These are phyloP conservation scores for Paracamarosporium sp. DNA, from an alignment of 2,329 filamentous ascomycete genomes.

Conservation along the genomic window DNA sequence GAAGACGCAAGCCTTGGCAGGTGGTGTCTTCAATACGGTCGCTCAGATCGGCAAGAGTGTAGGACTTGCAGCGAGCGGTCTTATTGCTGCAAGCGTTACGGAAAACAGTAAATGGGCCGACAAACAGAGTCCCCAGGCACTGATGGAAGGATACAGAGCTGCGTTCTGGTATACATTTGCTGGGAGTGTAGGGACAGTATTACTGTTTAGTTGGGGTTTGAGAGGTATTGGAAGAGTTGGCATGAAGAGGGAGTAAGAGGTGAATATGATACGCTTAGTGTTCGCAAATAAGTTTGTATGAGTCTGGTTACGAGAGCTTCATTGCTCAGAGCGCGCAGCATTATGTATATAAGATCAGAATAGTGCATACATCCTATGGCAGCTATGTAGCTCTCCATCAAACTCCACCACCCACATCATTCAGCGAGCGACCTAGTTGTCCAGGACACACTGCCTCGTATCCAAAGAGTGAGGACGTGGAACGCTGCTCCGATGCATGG, in stretches of 20 bases:
- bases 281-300: not conserved
- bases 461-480: too few relatives aligned
- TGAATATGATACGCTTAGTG: not conserved
- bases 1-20: constrained; percentile 52
- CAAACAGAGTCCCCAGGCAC: constrained; percentile 40
- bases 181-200: constrained; percentile 33
- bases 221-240: constrained; percentile 54
- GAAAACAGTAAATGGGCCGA: constrained; percentile 24
- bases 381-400: too few relatives aligned
- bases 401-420: too few relatives aligned
- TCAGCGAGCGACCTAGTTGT: too few relatives aligned
- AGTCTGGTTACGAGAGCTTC: not conserved
- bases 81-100: constrained; percentile 44
- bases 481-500: too few relatives aligned
- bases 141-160: constrained; percentile 52
- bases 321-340: not conserved
- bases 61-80: constrained; percentile 47
- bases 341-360: not conserved
- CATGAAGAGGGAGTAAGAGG: constrained; percentile 45
- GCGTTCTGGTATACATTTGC: constrained; percentile 53
- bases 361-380: not conserved
- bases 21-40: constrained; percentile 55
- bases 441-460: too few relatives aligned
- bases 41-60: constrained; percentile 52
- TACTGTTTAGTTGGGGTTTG: constrained; percentile 49